These are phyloP conservation scores for Coniella lustricola DNA, from an alignment of 2,329 filamentous ascomycete genomes.

Conservation along the genomic window DNA sequence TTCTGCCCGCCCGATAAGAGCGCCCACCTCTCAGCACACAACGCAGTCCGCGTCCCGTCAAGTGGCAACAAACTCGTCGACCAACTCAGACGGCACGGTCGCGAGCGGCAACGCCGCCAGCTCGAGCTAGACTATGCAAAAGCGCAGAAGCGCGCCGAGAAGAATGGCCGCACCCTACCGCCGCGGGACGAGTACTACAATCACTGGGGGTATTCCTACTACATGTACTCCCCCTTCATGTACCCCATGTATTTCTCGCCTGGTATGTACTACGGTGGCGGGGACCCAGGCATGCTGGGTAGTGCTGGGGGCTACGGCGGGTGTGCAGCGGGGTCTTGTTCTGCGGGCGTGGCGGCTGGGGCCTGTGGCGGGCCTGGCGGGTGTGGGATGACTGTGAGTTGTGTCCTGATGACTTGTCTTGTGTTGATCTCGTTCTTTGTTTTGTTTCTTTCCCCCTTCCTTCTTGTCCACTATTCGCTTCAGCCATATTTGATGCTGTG, in stretches of 20 bases:
- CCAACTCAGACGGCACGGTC: constrained; percentile 31
- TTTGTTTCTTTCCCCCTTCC: not conserved
- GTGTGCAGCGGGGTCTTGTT: constrained; percentile 44
- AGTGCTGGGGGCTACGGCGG: constrained; percentile 31
- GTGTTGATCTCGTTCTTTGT: not conserved
- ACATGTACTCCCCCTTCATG: constrained; percentile 41
- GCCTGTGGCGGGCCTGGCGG: constrained; percentile 36
- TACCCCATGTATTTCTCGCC: constrained; percentile 36
- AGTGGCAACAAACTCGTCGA: constrained; percentile 18
- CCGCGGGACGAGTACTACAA: constrained; percentile 41
- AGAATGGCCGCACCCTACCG: constrained; percentile 42
- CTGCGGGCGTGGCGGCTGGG: constrained; percentile 35
- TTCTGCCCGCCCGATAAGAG: constrained; percentile 49
- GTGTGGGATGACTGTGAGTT: constrained; percentile 18
- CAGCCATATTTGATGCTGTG: too few relatives aligned
- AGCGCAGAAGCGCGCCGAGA: constrained; percentile 41
- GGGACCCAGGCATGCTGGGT: constrained; percentile 30
- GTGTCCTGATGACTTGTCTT: too few relatives aligned
- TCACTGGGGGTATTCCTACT: constrained; percentile 48
- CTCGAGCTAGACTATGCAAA: constrained; percentile 51
- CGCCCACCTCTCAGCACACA: constrained; percentile 69
- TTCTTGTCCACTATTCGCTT: too few relatives aligned
- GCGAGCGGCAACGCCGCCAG: constrained; percentile 24
- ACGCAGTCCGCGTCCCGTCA: constrained; percentile 42
- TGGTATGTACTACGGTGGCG: constrained; percentile 36